Evolutionary conservation across 2,329 filamentous ascomycete genomes (phyloP).

Genomic region (Elsinoe australis): DNA sequence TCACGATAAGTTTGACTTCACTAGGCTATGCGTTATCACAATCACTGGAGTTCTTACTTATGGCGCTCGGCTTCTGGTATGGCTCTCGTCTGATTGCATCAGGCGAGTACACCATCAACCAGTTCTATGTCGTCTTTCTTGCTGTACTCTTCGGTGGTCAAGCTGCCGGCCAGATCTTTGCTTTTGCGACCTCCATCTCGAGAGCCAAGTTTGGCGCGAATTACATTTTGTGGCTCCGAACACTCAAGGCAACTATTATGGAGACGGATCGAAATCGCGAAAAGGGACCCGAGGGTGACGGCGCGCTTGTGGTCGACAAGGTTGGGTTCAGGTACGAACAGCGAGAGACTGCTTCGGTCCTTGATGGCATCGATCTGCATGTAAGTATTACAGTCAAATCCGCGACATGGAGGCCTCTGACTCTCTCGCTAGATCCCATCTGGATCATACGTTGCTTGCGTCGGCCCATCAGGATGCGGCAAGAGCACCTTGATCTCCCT

Average conservation of each 20-base stretch:
- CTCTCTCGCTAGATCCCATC: constrained; percentile 25
- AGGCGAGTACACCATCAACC: constrained; percentile 40
- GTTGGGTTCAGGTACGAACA: constrained; percentile 28
- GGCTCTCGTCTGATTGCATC: constrained; percentile 34
- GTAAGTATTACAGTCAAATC: constrained; percentile 26
- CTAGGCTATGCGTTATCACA: too few relatives aligned
- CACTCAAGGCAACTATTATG: constrained; percentile 32
- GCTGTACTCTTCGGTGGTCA: constrained; percentile 42
- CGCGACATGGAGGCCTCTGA: too few relatives aligned
- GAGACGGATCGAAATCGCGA: constrained; percentile 32
- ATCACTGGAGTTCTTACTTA: constrained; percentile 57
- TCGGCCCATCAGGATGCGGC: constrained; percentile 43
- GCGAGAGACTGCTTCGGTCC: too few relatives aligned
- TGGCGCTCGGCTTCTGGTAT: constrained; percentile 47
- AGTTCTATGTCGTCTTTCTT: constrained; percentile 41
- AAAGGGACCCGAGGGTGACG: constrained; percentile 25
- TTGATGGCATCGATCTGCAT: too few relatives aligned
- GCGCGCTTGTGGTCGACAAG: constrained; percentile 22
- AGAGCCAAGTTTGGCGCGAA: constrained; percentile 35
- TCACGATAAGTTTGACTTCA: constrained; percentile 55
- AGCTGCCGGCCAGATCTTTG: constrained; percentile 41
- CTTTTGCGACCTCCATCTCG: constrained; percentile 39
- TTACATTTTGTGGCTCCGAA: constrained; percentile 40
- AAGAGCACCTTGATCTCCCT: constrained; percentile 42
- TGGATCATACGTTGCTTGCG: constrained; percentile 40